Percentiles rank a stretch among this genome's conserved stretches.
Evolutionary conservation across 202 grass and related monocot genomes (phyloP).

Genomic region (Setaria viridis): DNA sequence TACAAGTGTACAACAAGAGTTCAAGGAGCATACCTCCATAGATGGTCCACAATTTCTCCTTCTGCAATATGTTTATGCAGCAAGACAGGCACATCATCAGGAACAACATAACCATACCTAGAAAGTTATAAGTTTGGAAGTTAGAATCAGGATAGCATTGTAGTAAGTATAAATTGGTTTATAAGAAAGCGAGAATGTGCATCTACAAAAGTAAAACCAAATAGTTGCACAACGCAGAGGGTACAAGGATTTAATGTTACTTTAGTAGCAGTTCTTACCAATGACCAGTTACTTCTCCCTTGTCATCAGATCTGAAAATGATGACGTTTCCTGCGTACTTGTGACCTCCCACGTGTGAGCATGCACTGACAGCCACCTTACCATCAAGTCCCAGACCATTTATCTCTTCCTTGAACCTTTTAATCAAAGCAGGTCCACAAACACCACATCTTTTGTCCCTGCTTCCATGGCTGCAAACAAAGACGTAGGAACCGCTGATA

Average conservation of each 20-base stretch:
- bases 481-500: conserved; percentile 82
- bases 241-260: conserved; percentile 22
- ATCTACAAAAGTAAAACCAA: conserved; percentile 9
- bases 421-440: conserved; percentile 85
- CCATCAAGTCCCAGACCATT: conserved; percentile 53
- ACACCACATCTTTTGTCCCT: conserved; percentile 92
- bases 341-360: conserved; percentile 95
- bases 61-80: conserved; percentile 79
- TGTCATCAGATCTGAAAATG: conserved; percentile 73
- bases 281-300: conserved; percentile 81
- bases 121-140: conserved; percentile 39
- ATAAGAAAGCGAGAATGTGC: not conserved
- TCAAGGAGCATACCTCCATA: conserved; percentile 79
- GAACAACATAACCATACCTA: conserved; percentile 98
- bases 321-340: conserved; percentile 99
- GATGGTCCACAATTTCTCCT: conserved; percentile 78
- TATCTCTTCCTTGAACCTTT: conserved; percentile 90
- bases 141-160: no score
- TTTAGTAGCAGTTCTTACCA: conserved; percentile 66
- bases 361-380: conserved; percentile 79
- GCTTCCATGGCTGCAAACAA: conserved; percentile 86
- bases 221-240: not conserved
- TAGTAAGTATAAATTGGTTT: conserved; percentile 30
- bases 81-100: conserved; percentile 87
- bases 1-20: conserved; percentile 2